Percentiles rank a stretch among this genome's conserved stretches.
phyloP scores from a whole-genome alignment of 805 yeast species.

The Ogataea paraovalis region DNA sequence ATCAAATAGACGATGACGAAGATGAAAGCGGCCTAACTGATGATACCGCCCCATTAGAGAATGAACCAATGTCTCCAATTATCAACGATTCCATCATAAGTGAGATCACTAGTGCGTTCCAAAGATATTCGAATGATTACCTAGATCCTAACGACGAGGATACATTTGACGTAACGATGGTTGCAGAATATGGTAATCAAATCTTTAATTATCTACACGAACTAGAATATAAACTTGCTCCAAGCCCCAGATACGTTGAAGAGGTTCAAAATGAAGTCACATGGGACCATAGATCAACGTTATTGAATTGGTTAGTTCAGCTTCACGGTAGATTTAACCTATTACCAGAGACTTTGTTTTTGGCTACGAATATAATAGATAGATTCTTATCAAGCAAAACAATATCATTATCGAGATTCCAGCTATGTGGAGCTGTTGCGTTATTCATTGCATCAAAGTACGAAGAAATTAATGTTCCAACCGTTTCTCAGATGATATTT shows the following conservation, averaged over 20 bases:
- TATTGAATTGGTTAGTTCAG: conserved; percentile 88
- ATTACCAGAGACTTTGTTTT: conserved; percentile 77
- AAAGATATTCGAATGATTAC: conserved; percentile 44
- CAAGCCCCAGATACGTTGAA: conserved; percentile 71
- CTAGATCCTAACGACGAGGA: conserved; percentile 80
- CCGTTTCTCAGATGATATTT: conserved; percentile 76
- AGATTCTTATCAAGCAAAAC: conserved; percentile 68
- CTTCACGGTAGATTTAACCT: conserved; percentile 79
- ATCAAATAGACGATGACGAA: conserved; percentile 12
- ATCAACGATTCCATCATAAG: conserved; percentile 44
- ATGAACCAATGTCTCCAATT: conserved; percentile 56
- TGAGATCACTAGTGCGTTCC: conserved; percentile 50
- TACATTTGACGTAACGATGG: conserved; percentile 84
- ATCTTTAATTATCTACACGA: conserved; percentile 76
- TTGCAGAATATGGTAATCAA: conserved; percentile 83
- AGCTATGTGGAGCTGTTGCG: conserved; percentile 90
- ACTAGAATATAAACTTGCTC: conserved; percentile 67
- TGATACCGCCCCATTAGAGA: conserved; percentile 9
- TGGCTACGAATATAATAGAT: conserved; percentile 83
- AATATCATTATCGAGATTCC: conserved; percentile 81
- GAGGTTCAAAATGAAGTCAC: conserved; percentile 67
- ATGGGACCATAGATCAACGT: conserved; percentile 72
- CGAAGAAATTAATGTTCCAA: conserved; percentile 89
- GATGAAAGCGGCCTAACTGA: not conserved
- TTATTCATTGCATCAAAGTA: conserved; percentile 89